A percentile compares a stretch with the other conserved stretches of the same genome.
Conservation (phyloP, 2,329 filamentous ascomycete genomes). For the Leptographium lundbergii region DNA sequence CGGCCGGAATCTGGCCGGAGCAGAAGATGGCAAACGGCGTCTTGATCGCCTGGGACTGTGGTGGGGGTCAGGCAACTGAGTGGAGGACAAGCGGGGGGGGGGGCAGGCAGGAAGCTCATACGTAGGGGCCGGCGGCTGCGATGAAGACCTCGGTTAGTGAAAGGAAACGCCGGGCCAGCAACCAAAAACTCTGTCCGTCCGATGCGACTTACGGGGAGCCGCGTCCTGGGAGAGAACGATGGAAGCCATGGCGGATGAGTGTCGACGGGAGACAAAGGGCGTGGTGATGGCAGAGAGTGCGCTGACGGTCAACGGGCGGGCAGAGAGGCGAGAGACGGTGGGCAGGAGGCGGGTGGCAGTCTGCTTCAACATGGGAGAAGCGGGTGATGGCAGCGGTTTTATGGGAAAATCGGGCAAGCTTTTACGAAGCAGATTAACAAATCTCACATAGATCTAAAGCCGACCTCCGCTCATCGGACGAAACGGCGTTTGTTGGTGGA, state of each 20-base stretch:
- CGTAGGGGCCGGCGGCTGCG: constrained; percentile 50
- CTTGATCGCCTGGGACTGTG: constrained; percentile 47
- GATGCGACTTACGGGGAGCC: constrained; percentile 36
- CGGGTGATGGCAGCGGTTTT: background rate
- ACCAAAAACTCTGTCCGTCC: background rate
- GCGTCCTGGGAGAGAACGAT: constrained; percentile 46
- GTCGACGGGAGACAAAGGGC: background rate
- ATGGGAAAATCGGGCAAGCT: background rate
- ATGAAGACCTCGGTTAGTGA: background rate
- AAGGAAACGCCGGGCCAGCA: background rate
- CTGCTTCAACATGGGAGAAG: constrained; percentile 5
- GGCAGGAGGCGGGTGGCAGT: constrained; percentile 2
- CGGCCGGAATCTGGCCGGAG: constrained; percentile 58
- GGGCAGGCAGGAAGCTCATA: constrained; percentile 24
- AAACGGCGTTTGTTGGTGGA: background rate
- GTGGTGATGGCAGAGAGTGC: background rate
- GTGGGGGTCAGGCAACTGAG: background rate
- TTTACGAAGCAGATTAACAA: background rate
- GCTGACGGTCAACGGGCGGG: background rate
- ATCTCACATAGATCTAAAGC: background rate
- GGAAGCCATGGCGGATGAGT: constrained; percentile 28
- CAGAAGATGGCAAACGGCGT: constrained; percentile 53
- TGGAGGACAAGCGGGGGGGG: background rate
- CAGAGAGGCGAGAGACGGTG: background rate
- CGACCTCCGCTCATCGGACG: background rate